Evolutionary conservation across 768 basidiomycete genomes (phyloP).

Genomic region (Suillus alpinus): DNA sequence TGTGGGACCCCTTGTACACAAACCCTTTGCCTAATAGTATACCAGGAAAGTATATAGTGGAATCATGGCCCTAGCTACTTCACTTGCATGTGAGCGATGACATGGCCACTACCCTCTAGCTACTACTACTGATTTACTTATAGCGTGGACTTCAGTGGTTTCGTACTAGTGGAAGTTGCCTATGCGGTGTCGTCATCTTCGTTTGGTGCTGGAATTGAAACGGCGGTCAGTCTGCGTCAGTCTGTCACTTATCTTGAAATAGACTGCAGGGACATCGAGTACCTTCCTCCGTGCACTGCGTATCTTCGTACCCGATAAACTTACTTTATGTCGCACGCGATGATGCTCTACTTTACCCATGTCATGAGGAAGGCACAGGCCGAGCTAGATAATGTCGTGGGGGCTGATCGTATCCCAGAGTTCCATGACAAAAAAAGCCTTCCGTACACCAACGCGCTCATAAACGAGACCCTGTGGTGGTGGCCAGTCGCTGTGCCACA

Average conservation of each 20-base stretch:
- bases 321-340: background rate
- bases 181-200: background rate
- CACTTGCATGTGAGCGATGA: too few species aligned
- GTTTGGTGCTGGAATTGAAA: background rate
- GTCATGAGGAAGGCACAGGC: slow-evolving; percentile 22
- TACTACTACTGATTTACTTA: background rate
- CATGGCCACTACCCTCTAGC: too few species aligned
- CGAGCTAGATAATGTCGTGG: slow-evolving; percentile 25
- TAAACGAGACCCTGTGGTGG: slow-evolving; percentile 7
- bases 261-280: background rate
- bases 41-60: too few species aligned
- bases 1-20: too few species aligned
- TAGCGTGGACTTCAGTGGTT: background rate
- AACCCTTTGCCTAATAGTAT: too few species aligned
- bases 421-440: slow-evolving; percentile 8
- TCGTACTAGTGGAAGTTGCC: background rate
- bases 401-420: slow-evolving; percentile 15
- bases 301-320: background rate
- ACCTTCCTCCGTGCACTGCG: background rate
- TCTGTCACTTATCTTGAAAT: background rate
- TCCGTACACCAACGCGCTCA: slow-evolving; percentile 3
- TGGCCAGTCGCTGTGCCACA: slow-evolving; percentile 5
- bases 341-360: slow-evolving; percentile 26
- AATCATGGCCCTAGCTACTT: too few species aligned
- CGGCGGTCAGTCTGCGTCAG: background rate